These are phyloP conservation scores for Brassica incana DNA, from an alignment of 345 rosid genomes.

Conservation along the genomic window DNA sequence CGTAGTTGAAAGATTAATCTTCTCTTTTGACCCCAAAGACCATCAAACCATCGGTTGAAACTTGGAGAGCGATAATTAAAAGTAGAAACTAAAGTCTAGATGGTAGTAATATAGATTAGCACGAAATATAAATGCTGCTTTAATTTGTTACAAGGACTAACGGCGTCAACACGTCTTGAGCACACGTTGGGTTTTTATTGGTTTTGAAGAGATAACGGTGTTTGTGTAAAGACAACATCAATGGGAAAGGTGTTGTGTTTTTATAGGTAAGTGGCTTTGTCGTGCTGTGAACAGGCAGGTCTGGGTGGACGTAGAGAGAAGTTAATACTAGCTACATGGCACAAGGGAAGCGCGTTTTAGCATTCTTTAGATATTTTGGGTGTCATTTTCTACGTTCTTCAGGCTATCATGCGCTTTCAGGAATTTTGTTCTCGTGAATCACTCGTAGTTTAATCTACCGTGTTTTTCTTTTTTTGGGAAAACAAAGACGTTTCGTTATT, in stretches of 20 bases:
- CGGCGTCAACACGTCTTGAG: constrained; percentile 43
- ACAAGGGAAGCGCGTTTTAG: constrained; percentile 41
- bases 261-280: constrained; percentile 67
- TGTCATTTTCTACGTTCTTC: background rate
- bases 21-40: background rate
- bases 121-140: constrained; percentile 50
- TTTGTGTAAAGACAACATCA: constrained; percentile 42
- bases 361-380: background rate
- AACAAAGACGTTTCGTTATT: constrained; percentile 37
- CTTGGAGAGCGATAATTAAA: background rate
- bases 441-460: constrained; percentile 29
- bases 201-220: constrained; percentile 46
- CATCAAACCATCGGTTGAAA: background rate
- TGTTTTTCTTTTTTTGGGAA: constrained; percentile 31
- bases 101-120: constrained; percentile 14
- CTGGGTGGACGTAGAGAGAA: constrained; percentile 45
- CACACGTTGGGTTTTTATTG: constrained; percentile 28
- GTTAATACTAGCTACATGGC: constrained; percentile 21
- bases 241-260: constrained; percentile 59
- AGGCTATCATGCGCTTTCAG: constrained; percentile 35
- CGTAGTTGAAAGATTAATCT: background rate
- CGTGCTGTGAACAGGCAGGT: constrained; percentile 80
- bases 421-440: constrained; percentile 26
- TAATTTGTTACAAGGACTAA: constrained; percentile 28
- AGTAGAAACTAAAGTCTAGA: background rate